phyloP scores from a whole-genome alignment of 768 basidiomycete species.

The Amanita rubescens region DNA sequence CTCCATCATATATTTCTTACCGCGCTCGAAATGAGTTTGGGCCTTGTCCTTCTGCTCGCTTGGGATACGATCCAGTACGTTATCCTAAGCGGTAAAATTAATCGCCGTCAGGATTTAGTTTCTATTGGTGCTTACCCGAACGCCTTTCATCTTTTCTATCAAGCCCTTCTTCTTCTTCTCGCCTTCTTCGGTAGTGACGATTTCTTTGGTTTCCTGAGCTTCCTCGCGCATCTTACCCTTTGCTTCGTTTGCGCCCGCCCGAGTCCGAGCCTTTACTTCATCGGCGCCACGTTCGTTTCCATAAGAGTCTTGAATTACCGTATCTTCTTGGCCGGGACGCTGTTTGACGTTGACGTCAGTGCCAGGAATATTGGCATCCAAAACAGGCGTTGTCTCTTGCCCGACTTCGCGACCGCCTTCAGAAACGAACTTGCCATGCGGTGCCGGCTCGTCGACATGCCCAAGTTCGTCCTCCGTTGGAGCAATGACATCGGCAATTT shows the following conservation, averaged over 20 bases:
- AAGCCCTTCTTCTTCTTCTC: slow-evolving; percentile 29
- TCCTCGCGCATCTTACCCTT: neutral
- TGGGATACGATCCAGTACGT: slow-evolving; percentile 45
- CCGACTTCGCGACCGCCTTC: slow-evolving; percentile 29
- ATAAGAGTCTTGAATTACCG: slow-evolving; percentile 23
- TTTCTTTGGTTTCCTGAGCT: slow-evolving; percentile 5
- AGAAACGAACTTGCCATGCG: slow-evolving; percentile 58
- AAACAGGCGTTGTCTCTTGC: slow-evolving; percentile 25
- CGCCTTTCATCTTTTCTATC: slow-evolving; percentile 26
- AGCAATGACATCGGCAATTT: slow-evolving; percentile 61
- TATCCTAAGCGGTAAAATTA: slow-evolving; percentile 13
- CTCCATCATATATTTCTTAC: slow-evolving; percentile 64
- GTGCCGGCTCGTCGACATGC: slow-evolving; percentile 63
- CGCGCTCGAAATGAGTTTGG: slow-evolving; percentile 46
- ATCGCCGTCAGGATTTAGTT: slow-evolving; percentile 21
- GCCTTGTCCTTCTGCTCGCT: slow-evolving; percentile 58
- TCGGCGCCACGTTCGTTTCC: slow-evolving; percentile 24
- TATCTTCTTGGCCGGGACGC: slow-evolving; percentile 46
- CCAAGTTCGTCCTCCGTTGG: slow-evolving; percentile 57
- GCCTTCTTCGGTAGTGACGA: slow-evolving; percentile 12
- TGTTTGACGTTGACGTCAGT: slow-evolving; percentile 25
- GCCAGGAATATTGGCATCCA: slow-evolving; percentile 26
- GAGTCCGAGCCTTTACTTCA: neutral
- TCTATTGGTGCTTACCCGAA: slow-evolving; percentile 28
- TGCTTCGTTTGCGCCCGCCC: neutral